Evolutionary conservation across 345 rosid genomes (phyloP).

Genomic region (Dovyalis caffra): DNA sequence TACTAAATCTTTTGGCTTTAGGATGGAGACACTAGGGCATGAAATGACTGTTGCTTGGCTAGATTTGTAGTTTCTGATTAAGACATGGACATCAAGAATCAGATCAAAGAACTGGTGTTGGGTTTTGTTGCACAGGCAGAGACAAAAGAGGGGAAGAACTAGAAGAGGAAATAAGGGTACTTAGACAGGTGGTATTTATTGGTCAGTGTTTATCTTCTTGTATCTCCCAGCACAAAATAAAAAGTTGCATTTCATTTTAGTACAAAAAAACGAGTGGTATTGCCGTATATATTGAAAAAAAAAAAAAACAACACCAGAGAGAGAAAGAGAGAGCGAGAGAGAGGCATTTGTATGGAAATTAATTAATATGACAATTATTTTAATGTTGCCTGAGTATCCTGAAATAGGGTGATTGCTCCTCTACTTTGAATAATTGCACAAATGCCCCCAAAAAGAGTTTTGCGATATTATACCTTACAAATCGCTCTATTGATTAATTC

Average conservation of each 20-base stretch:
- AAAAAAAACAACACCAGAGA: no score
- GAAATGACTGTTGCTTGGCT: neutral
- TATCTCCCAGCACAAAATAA: neutral
- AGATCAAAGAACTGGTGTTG: neutral
- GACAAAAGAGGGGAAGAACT: neutral
- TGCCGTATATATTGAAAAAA: neutral
- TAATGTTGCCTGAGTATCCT: neutral
- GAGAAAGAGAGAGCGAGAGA: no score
- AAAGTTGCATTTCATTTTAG: no score
- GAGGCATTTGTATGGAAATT: neutral
- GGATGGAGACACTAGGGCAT: neutral
- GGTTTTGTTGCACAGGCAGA: neutral
- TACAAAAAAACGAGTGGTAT: neutral
- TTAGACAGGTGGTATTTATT: constrained; percentile 1
- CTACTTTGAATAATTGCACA: neutral
- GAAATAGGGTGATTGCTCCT: neutral
- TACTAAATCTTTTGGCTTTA: neutral
- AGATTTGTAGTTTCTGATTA: constrained; percentile 1
- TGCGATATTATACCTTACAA: neutral
- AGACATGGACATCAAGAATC: neutral
- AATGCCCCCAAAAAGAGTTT: neutral
- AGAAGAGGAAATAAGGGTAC: neutral
- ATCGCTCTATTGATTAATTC: neutral
- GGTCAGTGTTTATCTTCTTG: neutral
- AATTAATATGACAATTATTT: neutral